phyloP scores from a whole-genome alignment of 1,284 basidiomycete genomes.

The Ceratorhiza oryzae-sativae region DNA sequence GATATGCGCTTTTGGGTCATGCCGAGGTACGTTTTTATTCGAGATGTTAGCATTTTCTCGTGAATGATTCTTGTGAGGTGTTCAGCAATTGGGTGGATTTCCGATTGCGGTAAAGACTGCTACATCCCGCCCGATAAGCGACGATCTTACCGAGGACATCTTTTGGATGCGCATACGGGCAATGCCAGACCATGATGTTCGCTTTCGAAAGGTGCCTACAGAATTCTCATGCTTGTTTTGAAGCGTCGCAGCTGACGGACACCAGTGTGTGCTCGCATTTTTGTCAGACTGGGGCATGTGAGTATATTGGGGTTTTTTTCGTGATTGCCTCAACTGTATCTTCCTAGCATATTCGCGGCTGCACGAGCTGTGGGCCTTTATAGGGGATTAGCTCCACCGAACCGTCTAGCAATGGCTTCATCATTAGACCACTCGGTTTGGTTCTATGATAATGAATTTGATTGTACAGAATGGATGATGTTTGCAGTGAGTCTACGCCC shows the following conservation, averaged over 20 bases:
- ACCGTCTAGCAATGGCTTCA: constrained; percentile 73
- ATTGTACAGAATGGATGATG: constrained; percentile 80
- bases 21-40: constrained; percentile 57
- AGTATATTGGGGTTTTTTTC: constrained; percentile 46
- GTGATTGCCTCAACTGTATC: constrained; percentile 2
- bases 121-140: constrained; percentile 42
- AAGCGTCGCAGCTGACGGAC: too few relatives aligned
- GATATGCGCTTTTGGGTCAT: constrained; percentile 52
- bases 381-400: constrained; percentile 57
- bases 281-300: constrained; percentile 85
- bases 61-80: neutral
- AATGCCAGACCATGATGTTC: constrained; percentile 67
- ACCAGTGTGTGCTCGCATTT: constrained; percentile 89
- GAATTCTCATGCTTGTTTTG: neutral
- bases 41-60: neutral
- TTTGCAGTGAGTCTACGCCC: constrained; percentile 65
- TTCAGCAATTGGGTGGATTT: constrained; percentile 69
- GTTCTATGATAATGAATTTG: constrained; percentile 79
- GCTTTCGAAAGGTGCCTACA: constrained; percentile 76
- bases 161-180: constrained; percentile 79
- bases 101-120: constrained; percentile 72
- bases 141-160: constrained; percentile 58
- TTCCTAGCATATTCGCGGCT: constrained; percentile 68
- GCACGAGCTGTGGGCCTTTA: constrained; percentile 70
- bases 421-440: constrained; percentile 86